Evolutionary conservation across 768 basidiomycete genomes (phyloP).

Genomic region (Udeniomyces megalosporus): DNA sequence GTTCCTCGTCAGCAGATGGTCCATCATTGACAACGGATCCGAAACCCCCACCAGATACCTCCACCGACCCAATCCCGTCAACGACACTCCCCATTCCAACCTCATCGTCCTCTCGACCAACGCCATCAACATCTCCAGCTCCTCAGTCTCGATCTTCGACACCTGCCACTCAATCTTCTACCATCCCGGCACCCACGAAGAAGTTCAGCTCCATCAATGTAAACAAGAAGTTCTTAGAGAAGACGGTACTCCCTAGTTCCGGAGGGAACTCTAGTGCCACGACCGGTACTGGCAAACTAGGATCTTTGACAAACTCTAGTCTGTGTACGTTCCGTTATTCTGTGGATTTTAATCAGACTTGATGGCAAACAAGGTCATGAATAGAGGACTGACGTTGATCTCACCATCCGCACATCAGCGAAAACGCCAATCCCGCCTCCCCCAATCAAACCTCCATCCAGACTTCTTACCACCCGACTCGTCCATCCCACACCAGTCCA

Average conservation of each 20-base stretch:
- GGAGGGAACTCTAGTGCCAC: not conserved
- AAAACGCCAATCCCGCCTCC: constrained; percentile 38
- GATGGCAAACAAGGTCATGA: too few relatives aligned
- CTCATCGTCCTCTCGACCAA: not conserved
- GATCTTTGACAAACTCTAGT: not conserved
- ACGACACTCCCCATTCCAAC: not conserved
- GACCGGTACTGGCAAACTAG: not conserved
- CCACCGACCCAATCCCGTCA: not conserved
- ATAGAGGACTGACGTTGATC: not conserved
- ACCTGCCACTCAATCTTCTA: too few relatives aligned
- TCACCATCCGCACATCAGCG: not conserved
- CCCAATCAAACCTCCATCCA: constrained; percentile 44
- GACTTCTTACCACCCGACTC: constrained; percentile 71
- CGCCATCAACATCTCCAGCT: not conserved
- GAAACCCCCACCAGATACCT: too few relatives aligned
- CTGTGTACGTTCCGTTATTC: not conserved
- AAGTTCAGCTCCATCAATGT: constrained; percentile 79
- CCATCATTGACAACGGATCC: too few relatives aligned
- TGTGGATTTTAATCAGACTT: too few relatives aligned
- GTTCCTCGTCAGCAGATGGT: too few relatives aligned
- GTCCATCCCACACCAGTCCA: constrained; percentile 36
- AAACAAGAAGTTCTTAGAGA: constrained; percentile 92
- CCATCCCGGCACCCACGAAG: constrained; percentile 38
- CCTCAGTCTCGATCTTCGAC: constrained; percentile 17
- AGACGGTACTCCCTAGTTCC: constrained; percentile 24